A percentile compares a stretch with the other conserved stretches of the same genome.
Conservation (phyloP, 257 asterid genomes). For the Penstemon eatonii region DNA sequence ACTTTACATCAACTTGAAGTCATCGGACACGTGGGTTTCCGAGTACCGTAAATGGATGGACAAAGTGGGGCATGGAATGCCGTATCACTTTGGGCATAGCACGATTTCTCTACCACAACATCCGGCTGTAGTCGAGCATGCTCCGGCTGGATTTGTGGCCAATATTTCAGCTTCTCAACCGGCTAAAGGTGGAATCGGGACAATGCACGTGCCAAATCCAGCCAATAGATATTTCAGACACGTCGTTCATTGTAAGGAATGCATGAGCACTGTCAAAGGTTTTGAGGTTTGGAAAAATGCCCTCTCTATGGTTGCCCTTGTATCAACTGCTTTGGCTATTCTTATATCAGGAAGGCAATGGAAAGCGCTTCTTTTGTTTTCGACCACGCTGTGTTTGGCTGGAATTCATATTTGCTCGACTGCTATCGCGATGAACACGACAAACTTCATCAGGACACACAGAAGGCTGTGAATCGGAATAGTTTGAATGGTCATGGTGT, state of each 20-base stretch:
- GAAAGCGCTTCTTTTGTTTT: conserved; percentile 62
- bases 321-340: conserved; percentile 72
- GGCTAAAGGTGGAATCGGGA: conserved; percentile 84
- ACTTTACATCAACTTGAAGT: conserved; percentile 68
- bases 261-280: conserved; percentile 49
- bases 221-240: conserved; percentile 83
- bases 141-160: conserved; percentile 91
- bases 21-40: conserved; percentile 84
- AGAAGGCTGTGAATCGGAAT: conserved; percentile 56
- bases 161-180: conserved; percentile 83
- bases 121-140: conserved; percentile 90
- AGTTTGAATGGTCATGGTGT: too few species aligned
- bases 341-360: conserved; percentile 76
- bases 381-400: conserved; percentile 58
- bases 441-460: conserved; percentile 84
- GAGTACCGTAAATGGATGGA: conserved; percentile 97
- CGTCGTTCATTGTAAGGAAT: conserved; percentile 72
- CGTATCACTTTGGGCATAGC: conserved; percentile 80
- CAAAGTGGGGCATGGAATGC: conserved; percentile 94
- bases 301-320: conserved; percentile 56
- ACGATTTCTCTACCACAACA: conserved; percentile 57
- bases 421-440: conserved; percentile 63
- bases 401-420: conserved; percentile 67
- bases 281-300: conserved; percentile 61
- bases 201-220: conserved; percentile 65